Base-by-base conservation (phyloP, 2,329 filamentous ascomycete species). In the Colletotrichum endophyticum region DNA sequence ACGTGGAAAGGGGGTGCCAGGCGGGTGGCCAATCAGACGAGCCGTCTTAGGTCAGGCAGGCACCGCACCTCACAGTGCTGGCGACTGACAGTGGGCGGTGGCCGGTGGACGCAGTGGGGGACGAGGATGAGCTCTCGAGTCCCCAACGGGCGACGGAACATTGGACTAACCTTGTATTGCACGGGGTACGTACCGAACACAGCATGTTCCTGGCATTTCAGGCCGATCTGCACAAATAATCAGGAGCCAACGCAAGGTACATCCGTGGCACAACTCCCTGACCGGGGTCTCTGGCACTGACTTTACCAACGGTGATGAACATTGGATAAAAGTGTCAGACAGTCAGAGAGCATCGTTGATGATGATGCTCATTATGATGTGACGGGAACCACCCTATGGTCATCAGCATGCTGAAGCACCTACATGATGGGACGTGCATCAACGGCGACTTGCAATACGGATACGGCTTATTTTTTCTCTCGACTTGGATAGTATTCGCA, bases 221-320 rank as follows among this genome's bases (percentile, higher is more conserved):
- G 56, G 73, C 62, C 34, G 72, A 75, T 72, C 73, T 75, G 63
- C 73, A 75, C 73, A 75, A 75, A 63, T 75, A 66, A 57, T 72
- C 59, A 72, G 68, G 71, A 66, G 44, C 34, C 32, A 25, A 22
- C 25, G 32, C 49, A 72, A 61, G 44, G 61, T 61, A 72, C 34
- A 71, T 74, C 59, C 61, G 61, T 53, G 66, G 66, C 66, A 71
- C 53, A 70, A 49, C 12, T 32, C 63, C 36, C 63, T 36, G 63
- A 66, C n/a, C 16, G 61, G 39, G 39, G 39, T n/a, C 39, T 49
- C n/a, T 49, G 39, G 39, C 39, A 49, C 39, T 49, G 39, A n/a
- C 39, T 49, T 49, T 53, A 61, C 61, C 62, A 66, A 66, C 25
- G 49, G 39, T 49, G 39, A 49, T n/a, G 39, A 49, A 49, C 39